These are phyloP conservation scores for Cicer chorassanicum DNA, from an alignment of 306 rosid species.

Conservation along the genomic window DNA sequence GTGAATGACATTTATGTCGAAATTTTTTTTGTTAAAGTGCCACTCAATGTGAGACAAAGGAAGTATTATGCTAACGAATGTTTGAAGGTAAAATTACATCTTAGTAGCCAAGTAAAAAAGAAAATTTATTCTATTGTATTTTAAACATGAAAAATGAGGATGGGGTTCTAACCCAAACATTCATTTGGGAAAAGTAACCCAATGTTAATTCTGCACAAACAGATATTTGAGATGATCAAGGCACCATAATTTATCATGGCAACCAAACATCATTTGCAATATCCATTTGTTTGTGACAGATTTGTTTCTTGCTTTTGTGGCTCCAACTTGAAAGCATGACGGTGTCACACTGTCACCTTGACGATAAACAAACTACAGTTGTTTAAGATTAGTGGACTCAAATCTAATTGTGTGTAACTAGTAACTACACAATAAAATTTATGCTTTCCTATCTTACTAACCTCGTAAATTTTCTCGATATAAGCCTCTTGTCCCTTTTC, in stretches of 20 bases:
- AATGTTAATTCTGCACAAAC: slow-evolving; percentile 18
- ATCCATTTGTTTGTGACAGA: slow-evolving; percentile 7
- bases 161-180: neutral
- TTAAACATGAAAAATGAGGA: slow-evolving; percentile 17
- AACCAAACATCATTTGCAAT: slow-evolving; percentile 9
- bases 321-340: slow-evolving; percentile 30
- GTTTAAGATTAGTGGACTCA: slow-evolving; percentile 20
- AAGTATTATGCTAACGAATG: neutral
- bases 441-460: slow-evolving; percentile 41
- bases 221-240: slow-evolving; percentile 28
- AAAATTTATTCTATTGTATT: neutral
- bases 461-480: slow-evolving; percentile 87
- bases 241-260: slow-evolving; percentile 20
- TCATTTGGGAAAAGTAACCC: neutral
- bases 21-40: no score
- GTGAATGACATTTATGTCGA: no score
- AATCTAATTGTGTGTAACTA: neutral
- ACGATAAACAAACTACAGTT: slow-evolving; percentile 21
- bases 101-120: neutral
- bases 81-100: neutral
- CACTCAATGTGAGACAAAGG: no score
- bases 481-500: slow-evolving; percentile 95
- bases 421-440: slow-evolving; percentile 10
- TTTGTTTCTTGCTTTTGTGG: slow-evolving; percentile 22
- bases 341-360: slow-evolving; percentile 14